Base-by-base conservation (phyloP, 441 rosid species). In the Corymbia calophylla region DNA sequence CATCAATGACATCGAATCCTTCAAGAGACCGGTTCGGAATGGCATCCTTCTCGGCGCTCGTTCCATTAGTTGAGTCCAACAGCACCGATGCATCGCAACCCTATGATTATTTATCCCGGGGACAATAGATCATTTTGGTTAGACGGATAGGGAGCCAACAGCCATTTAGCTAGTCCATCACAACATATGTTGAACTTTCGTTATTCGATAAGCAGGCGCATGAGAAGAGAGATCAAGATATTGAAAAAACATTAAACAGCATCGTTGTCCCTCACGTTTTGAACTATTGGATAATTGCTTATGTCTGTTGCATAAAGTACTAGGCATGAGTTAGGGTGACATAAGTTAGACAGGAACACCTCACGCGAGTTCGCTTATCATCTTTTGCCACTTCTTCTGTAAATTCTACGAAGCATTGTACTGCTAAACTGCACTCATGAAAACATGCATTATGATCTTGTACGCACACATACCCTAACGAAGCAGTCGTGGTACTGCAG, bases 31-130 rank as follows among this genome's bases (percentile, higher is more conserved):
- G 93, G 82, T 94, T 96, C 4, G 96, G 96, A 51, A 92, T 29
- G 14, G 96, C 89, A 9, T 91, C 95, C 68, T 95, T 96, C 92
- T 96, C 96, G 4, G 92, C 64, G 5, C 48, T 31, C 58, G 89
- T 90, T 31, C 90, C 92, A 60, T 81, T 54, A 29, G 93, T 91
- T 0, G 93, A 86, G 91, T 96, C 93, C 88, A 96, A 62, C 90
- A 96, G 89, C 49, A 96, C 49, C 0, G 97, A 95, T 3, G 87
- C 97, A 47, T 96, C 98, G 7, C 96, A 96, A 12, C 98, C 98
- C 96, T 95, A 89, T 70, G 1, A 4, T 53, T 53, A 0, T 62
- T 62, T 62, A 6, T 62, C 4, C 18, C 68, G 68, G 29, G 68
- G 32, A 62, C 68, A 6, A 62, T 5, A 62, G 32, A 29, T 25